Conservation (phyloP, 148 eudicot genomes). For the Pharnaceum exiguum region DNA sequence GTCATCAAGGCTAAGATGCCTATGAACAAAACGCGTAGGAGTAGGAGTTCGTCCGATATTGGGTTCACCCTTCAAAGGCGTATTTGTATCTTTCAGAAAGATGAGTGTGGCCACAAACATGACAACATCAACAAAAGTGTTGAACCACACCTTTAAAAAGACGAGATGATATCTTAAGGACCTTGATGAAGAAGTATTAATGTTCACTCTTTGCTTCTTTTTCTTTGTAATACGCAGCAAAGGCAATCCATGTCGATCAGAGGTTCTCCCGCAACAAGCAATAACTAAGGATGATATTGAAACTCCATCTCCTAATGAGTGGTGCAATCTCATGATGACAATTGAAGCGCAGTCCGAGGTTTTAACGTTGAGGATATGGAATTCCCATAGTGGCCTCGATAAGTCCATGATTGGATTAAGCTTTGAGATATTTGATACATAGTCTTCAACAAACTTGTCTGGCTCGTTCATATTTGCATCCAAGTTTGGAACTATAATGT, state of each 20-base stretch:
- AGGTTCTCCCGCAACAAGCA: conserved; percentile 45
- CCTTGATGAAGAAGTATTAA: background rate
- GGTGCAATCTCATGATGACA: conserved; percentile 40
- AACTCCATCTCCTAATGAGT: conserved; percentile 67
- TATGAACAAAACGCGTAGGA: conserved; percentile 37
- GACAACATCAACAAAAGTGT: conserved; percentile 30
- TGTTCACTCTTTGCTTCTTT: background rate
- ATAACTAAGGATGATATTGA: conserved; percentile 55
- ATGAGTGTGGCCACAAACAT: conserved; percentile 28
- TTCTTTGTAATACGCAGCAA: conserved; percentile 23
- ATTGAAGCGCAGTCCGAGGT: conserved; percentile 39
- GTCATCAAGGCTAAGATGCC: conserved; percentile 43
- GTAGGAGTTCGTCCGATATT: conserved; percentile 2
- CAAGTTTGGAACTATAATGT: conserved; percentile 36
- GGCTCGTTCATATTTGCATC: conserved; percentile 37
- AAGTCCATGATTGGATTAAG: conserved; percentile 35
- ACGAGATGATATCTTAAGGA: conserved; percentile 8
- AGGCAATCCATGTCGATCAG: conserved; percentile 46
- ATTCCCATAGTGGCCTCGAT: conserved; percentile 71
- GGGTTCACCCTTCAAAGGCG: conserved; percentile 31
- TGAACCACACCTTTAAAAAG: conserved; percentile 23
- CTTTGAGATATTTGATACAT: conserved; percentile 34
- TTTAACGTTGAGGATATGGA: conserved; percentile 54
- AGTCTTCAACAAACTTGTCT: conserved; percentile 52
- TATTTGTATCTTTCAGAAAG: conserved; percentile 43